Percentiles rank a stretch among this genome's conserved stretches.
Evolutionary conservation across 2,329 filamentous ascomycete genomes (phyloP).

Genomic region (Gliomastix tumulicola): DNA sequence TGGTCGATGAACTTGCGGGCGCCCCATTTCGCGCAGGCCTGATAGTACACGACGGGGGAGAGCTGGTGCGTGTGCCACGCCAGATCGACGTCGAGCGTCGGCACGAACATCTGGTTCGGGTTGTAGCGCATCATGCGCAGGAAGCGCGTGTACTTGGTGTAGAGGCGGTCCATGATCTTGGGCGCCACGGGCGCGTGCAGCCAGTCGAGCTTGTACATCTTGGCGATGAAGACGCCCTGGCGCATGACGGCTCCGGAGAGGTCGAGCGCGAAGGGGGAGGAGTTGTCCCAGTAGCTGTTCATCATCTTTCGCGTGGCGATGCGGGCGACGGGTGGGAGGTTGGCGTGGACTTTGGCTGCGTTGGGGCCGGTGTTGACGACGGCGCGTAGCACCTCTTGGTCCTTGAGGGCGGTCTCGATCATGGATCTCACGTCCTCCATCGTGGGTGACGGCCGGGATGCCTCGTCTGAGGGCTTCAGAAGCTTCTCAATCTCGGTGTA

Average conservation of each 20-base stretch:
- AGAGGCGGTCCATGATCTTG: constrained; percentile 57
- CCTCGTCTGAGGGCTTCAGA: background rate
- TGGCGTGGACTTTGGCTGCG: background rate
- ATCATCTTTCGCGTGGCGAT: constrained; percentile 56
- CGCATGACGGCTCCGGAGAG: constrained; percentile 58
- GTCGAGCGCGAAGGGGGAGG: constrained; percentile 57
- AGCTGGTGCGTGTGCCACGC: constrained; percentile 81
- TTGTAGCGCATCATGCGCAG: constrained; percentile 47
- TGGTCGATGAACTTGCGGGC: constrained; percentile 75
- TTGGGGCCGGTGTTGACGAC: too few relatives aligned
- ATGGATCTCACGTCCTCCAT: background rate
- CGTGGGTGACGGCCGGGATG: too few relatives aligned
- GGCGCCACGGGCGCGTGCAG: constrained; percentile 61
- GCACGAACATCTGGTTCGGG: constrained; percentile 47
- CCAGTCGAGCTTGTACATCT: constrained; percentile 76
- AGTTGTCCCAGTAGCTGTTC: constrained; percentile 63
- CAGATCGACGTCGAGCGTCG: constrained; percentile 68
- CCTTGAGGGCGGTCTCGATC: background rate
- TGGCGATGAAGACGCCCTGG: constrained; percentile 60
- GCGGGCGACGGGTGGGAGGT: background rate
- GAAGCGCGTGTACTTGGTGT: constrained; percentile 61
- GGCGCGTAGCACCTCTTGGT: too few relatives aligned
- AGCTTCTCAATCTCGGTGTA: background rate
- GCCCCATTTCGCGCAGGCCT: too few relatives aligned
- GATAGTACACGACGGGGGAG: constrained; percentile 54